Conservation (phyloP, 2,329 filamentous ascomycete genomes). For the Aspergillus carbonarius region DNA sequence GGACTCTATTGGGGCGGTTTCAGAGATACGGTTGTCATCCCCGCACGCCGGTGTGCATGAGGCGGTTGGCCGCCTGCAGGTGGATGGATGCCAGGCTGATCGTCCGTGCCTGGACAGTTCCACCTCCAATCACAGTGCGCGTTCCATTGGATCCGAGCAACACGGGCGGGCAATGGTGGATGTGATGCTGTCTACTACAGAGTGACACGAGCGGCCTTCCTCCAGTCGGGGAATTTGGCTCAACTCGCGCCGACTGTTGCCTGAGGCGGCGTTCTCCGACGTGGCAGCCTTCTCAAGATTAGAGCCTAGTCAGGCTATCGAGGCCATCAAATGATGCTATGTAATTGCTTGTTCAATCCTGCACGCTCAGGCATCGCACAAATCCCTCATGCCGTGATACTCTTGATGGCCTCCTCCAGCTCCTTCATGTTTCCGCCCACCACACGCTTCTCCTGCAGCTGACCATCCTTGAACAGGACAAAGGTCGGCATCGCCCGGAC, state of each 20-base stretch:
- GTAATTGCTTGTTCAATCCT: not conserved
- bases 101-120: not conserved
- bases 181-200: not conserved
- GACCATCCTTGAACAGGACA: slow-evolving; percentile 41
- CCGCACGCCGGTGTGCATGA: not conserved
- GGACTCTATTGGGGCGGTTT: not conserved
- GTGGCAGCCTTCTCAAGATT: not conserved
- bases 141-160: not conserved
- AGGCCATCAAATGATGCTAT: too few species aligned
- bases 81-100: not conserved
- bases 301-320: too few species aligned
- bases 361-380: not conserved
- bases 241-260: not conserved
- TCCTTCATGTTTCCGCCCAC: slow-evolving; percentile 30
- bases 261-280: not conserved
- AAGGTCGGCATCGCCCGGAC: slow-evolving; percentile 51
- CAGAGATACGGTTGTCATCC: not conserved
- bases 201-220: not conserved
- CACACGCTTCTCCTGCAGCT: slow-evolving; percentile 30
- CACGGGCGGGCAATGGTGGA: not conserved
- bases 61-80: not conserved
- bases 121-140: not conserved
- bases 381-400: slow-evolving; percentile 15
- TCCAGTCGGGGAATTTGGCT: not conserved
- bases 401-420: slow-evolving; percentile 29